Conservation (phyloP, 164 flowering plant species). For the Piper betle region DNA sequence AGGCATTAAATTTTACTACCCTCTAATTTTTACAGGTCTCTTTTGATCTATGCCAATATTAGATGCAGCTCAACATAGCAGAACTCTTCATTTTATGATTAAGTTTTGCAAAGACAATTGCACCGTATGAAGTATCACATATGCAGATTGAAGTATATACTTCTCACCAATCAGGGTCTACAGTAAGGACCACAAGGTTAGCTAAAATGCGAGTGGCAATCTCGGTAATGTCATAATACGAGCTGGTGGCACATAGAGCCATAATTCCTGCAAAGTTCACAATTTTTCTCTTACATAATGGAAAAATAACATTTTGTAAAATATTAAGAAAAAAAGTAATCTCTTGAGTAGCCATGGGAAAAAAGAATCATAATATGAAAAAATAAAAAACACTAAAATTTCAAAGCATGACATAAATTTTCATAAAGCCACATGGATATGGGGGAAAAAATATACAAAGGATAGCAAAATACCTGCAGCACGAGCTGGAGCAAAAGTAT, state of each 20-base stretch:
- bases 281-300: neutral
- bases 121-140: neutral
- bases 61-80: too few relatives aligned
- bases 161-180: conserved; percentile 84
- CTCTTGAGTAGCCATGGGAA: neutral
- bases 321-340: neutral
- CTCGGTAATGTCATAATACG: conserved; percentile 77
- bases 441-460: neutral
- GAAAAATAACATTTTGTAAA: too few relatives aligned
- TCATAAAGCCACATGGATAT: neutral
- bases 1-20: too few relatives aligned
- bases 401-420: neutral
- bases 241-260: conserved; percentile 93
- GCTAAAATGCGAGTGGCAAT: conserved; percentile 92
- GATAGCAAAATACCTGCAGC: conserved; percentile 64
- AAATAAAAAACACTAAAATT: neutral
- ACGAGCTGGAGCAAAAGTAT: conserved; percentile 91
- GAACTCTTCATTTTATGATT: too few relatives aligned
- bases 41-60: too few relatives aligned
- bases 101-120: neutral
- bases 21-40: too few relatives aligned
- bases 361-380: neutral
- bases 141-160: neutral
- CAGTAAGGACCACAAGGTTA: conserved; percentile 75
- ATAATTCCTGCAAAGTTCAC: conserved; percentile 55